These are phyloP conservation scores for Amanita inopinata DNA, from an alignment of 768 basidiomycete species.

Conservation along the genomic window DNA sequence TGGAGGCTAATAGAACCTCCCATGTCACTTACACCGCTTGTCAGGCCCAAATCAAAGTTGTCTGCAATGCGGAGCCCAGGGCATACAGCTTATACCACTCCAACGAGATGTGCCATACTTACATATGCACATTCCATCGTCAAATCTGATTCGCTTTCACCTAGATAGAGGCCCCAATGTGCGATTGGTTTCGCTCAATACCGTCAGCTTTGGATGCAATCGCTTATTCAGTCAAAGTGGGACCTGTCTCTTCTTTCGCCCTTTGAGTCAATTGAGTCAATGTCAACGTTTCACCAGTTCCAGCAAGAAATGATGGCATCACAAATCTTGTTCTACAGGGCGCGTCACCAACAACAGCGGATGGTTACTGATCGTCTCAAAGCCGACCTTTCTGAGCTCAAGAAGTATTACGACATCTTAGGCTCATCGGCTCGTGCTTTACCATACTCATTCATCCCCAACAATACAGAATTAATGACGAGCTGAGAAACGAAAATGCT, in stretches of 20 bases:
- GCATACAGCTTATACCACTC: constrained; percentile 61
- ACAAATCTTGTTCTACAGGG: constrained; percentile 55
- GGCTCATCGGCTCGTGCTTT: constrained; percentile 3
- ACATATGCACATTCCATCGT: not conserved
- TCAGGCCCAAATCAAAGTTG: constrained; percentile 69
- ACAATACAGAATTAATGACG: constrained; percentile 36
- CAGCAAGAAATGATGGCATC: constrained; percentile 69
- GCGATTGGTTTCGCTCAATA: constrained; percentile 66
- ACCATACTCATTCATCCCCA: constrained; percentile 8
- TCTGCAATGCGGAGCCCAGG: constrained; percentile 50
- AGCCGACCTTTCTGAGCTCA: constrained; percentile 41
- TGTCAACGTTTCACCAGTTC: constrained; percentile 38
- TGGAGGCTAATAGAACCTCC: not conserved
- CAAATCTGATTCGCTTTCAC: constrained; percentile 1
- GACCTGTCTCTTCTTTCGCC: too few species aligned
- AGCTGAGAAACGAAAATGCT: constrained; percentile 39
- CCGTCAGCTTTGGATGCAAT: constrained; percentile 53
- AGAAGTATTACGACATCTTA: constrained; percentile 34
- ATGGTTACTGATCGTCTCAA: constrained; percentile 42
- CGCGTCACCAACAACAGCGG: constrained; percentile 47
- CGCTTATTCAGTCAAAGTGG: constrained; percentile 65
- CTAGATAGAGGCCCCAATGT: constrained; percentile 76
- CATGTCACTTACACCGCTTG: constrained; percentile 1
- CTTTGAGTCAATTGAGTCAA: not conserved
- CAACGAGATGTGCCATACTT: constrained; percentile 53